These are phyloP conservation scores for Sporothrix brasiliensis DNA, from an alignment of 2,329 filamentous ascomycete genomes.

Conservation along the genomic window DNA sequence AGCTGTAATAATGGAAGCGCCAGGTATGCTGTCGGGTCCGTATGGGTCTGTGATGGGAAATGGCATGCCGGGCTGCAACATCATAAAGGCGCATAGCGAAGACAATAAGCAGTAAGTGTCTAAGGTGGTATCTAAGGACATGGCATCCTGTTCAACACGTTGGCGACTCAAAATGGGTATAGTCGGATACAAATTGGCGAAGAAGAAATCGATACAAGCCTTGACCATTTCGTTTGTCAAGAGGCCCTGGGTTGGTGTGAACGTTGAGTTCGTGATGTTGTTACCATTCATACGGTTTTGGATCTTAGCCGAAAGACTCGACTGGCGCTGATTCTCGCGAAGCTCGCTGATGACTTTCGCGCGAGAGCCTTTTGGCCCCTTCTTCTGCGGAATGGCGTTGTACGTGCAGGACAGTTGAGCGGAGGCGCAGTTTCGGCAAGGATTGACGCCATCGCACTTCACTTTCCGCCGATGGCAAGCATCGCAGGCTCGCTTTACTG, in stretches of 20 bases:
- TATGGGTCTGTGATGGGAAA: slow-evolving; percentile 57
- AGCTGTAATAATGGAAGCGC: slow-evolving; percentile 64
- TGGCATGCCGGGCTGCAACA: slow-evolving; percentile 69
- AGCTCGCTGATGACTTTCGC: slow-evolving; percentile 77
- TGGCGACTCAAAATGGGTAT: slow-evolving; percentile 65
- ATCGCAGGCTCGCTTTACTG: slow-evolving; percentile 67
- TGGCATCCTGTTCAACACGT: slow-evolving; percentile 59
- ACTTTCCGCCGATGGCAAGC: slow-evolving; percentile 75
- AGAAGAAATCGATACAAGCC: slow-evolving; percentile 69
- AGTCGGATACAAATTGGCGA: slow-evolving; percentile 66
- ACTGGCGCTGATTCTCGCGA: slow-evolving; percentile 68
- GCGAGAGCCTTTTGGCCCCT: slow-evolving; percentile 72
- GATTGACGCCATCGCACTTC: slow-evolving; percentile 71
- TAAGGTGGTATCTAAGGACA: slow-evolving; percentile 63
- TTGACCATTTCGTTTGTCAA: slow-evolving; percentile 66
- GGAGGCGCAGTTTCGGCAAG: slow-evolving; percentile 70
- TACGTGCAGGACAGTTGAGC: slow-evolving; percentile 72
- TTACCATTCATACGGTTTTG: slow-evolving; percentile 62
- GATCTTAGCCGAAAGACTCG: slow-evolving; percentile 63
- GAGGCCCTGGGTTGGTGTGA: slow-evolving; percentile 62
- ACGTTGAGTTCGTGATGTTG: slow-evolving; percentile 48
- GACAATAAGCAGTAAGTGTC: slow-evolving; percentile 67
- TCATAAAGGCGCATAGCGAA: slow-evolving; percentile 67
- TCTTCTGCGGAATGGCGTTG: slow-evolving; percentile 74
- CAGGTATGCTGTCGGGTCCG: slow-evolving; percentile 59